Base-by-base conservation (phyloP, 2,329 filamentous ascomycete species). In the Phaeomoniella chlamydospora region DNA sequence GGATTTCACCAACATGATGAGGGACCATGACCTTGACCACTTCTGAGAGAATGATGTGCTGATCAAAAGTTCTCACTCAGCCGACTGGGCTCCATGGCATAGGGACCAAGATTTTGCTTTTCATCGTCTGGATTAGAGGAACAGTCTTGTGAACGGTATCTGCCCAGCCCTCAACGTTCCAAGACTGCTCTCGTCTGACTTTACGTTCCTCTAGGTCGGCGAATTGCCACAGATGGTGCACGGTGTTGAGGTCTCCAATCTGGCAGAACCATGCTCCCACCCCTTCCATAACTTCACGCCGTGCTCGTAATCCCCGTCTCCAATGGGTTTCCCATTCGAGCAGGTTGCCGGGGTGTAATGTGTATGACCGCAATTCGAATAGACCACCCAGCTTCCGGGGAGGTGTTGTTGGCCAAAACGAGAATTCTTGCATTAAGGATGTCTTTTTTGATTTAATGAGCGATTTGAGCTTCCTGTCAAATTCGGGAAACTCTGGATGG, bases 251-350 rank as follows among this genome's bases (percentile, higher is more conserved):
- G 37, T 94, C 88, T 41, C 90, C 90, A 50, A 98, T 88, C 64
- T 98, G 90, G 29, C 94, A 88, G 51, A 98, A 98, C 90, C 90
- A 98, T 4, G 90, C 90, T 18, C 88, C 87, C 1, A 94, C 87
- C 11, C 90, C 90, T 60, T 98, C 90, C 90, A 98, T 98, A 37
- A 96, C 88, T 61, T 96, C 86, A 34, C 86, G 75, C 35, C 90
- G 75, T 2, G 90, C 90, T 59, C 83, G 82, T 37, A 98, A 71
- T 16, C 90, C 90, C 44, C 84, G 77, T 41, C 92, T 74, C 90
- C 90, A 98, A 62, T 98, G 90, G 29, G 84, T 92, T 69, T 98
- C 90, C 90, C 90, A 98, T 62, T 98, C 90, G 5, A 98, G 72
- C 31, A 98, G 69, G 56, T 94, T 94, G 30, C 90, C 90, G 0